These are phyloP conservation scores for Talaromyces pinophilus DNA, from an alignment of 2,329 filamentous ascomycete genomes.

Conservation along the genomic window DNA sequence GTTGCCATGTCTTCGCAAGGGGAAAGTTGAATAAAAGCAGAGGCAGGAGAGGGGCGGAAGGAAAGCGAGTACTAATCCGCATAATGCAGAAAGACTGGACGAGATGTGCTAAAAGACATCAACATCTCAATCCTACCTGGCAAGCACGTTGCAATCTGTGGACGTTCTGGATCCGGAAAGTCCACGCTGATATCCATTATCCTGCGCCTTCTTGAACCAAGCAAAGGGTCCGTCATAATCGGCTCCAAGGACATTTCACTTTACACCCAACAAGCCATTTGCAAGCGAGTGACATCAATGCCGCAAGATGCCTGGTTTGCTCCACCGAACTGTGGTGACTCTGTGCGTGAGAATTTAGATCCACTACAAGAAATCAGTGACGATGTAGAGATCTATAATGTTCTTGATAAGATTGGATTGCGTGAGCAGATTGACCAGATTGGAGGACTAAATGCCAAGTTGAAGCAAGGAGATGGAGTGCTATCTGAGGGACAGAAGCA, in stretches of 20 bases:
- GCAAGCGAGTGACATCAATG: conserved; percentile 44
- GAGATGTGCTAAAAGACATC: conserved; percentile 45
- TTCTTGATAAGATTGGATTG: conserved; percentile 43
- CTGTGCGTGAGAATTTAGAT: conserved; percentile 43
- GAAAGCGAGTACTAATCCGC: not conserved
- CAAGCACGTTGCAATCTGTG: conserved; percentile 46
- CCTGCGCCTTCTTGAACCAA: conserved; percentile 44
- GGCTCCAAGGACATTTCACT: conserved; percentile 45
- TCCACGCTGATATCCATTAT: conserved; percentile 12
- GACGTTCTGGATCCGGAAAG: conserved; percentile 37
- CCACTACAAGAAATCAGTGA: conserved; percentile 36
- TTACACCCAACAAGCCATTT: conserved; percentile 42
- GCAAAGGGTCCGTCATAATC: conserved; percentile 43
- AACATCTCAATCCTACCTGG: conserved; percentile 47
- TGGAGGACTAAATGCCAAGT: conserved; percentile 22
- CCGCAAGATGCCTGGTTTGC: conserved; percentile 49
- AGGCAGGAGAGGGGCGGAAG: not conserved
- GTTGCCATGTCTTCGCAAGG: not conserved
- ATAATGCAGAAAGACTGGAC: not conserved
- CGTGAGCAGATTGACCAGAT: conserved; percentile 50
- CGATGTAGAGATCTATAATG: conserved; percentile 36
- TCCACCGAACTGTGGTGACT: conserved; percentile 31
- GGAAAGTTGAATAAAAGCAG: not conserved
- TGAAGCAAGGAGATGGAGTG: conserved; percentile 25
- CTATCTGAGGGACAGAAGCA: conserved; percentile 64